These are phyloP conservation scores for Stemphylium beticola DNA, from an alignment of 2,329 filamentous ascomycete genomes.

Conservation along the genomic window DNA sequence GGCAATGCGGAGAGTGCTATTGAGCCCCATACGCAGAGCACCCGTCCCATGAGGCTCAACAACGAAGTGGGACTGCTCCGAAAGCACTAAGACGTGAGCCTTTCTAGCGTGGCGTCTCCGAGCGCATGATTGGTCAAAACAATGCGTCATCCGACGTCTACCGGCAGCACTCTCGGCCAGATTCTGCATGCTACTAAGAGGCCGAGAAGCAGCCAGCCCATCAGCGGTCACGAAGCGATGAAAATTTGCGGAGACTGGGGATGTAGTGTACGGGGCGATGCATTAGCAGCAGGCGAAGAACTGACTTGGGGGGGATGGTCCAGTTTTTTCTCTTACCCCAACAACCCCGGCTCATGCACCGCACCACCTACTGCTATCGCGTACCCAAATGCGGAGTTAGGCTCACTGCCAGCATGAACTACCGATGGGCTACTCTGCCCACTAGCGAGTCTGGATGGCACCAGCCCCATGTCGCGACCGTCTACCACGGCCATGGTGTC, in stretches of 20 bases:
- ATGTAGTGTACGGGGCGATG: constrained; percentile 20
- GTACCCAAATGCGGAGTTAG: not conserved
- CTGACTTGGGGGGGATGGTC: not conserved
- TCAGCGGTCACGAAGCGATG: constrained; percentile 3
- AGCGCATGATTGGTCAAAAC: constrained; percentile 20
- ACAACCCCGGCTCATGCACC: constrained; percentile 1
- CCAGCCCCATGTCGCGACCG: constrained; percentile 23
- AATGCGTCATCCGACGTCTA: constrained; percentile 7
- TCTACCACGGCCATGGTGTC: constrained; percentile 12
- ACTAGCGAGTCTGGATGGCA: constrained; percentile 32
- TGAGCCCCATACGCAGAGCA: constrained; percentile 19
- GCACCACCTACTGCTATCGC: too few relatives aligned
- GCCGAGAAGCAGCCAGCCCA: constrained; percentile 22
- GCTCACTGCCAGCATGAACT: constrained; percentile 24
- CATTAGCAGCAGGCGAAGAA: constrained; percentile 14
- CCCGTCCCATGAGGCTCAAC: constrained; percentile 38
- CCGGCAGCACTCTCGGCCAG: constrained; percentile 28
- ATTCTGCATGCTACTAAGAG: constrained; percentile 11
- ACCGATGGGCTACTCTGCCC: constrained; percentile 17
- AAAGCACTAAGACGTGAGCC: constrained; percentile 5
- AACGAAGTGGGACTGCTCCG: constrained; percentile 24
- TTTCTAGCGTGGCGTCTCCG: not conserved
- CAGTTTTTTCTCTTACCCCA: constrained; percentile 1
- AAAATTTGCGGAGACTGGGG: constrained; percentile 28
- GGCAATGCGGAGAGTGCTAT: constrained; percentile 29